Base-by-base conservation (phyloP, 1,284 basidiomycete genomes). In the Ustilago tritici region DNA sequence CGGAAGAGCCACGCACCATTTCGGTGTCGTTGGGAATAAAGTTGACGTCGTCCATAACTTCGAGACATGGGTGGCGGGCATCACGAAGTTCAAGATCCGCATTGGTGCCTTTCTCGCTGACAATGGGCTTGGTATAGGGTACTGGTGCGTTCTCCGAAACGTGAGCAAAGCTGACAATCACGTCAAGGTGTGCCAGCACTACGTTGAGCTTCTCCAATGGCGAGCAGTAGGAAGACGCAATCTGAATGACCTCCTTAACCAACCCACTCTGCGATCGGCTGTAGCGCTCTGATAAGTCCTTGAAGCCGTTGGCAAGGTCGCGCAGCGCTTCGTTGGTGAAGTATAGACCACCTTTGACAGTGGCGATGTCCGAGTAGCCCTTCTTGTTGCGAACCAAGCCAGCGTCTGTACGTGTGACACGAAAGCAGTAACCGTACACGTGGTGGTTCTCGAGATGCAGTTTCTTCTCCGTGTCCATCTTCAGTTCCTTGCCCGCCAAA, bases 1-100 rank as follows among this genome's bases (percentile, higher is more conserved):
- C 93, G 78, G 92, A 93, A 78, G 92, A 88, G 64, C 89, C 92
- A 90, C 78, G 82, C 40, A 93, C 90, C 92, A 96, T 93, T 84
- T 93, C 91, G 35, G 94, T 90, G 84, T 99, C 94, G 85, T 99
- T 99, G 0, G 96, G 90, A 70, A 99, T 99, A 85, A 99, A 99
- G 82, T 90, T 92, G 60, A 99, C 89, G 54, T 96, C 96, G 62
- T 98, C 95, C 86, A 98, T 95, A 4, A 96, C 93, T 86, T 99
- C 97, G 10, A 99, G 89, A 80, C 96, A 98, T 7, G 97, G 96
- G 88, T 99, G 97, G 35, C 97, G 90, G 23, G 79, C 81, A 2
- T 82, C 76, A 32, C 62, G 62, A 36, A 85, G 60, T n/a, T 65
- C 56, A 8, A 85, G 59, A 31, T 71, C 67, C 9, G 77, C 55